Evolutionary conservation across 1,139 yeast species (phyloP), one percentile per base, ranked within the genome.

Genomic region (Kurtzmaniella quercitrusa): DNA sequence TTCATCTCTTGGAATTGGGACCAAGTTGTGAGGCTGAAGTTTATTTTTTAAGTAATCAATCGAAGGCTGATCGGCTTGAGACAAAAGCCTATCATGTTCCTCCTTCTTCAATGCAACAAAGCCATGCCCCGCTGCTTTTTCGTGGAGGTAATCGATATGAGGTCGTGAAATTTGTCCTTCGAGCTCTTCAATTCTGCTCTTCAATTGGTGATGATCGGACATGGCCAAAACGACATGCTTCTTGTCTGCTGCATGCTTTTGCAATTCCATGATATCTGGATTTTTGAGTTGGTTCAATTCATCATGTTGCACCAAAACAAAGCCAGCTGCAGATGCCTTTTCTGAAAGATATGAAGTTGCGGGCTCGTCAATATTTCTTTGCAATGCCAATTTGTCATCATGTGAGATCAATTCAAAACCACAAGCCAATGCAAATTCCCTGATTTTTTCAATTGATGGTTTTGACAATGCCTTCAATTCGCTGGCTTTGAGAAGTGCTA

Each of bases 381-480:
- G 9, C 18, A 42, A 30, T 20, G 32, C 9, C 9, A 15, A n/a
- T 12, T 21, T 36, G 4, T 36, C 38, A 4, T 16, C 21, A 5
- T 7, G 16, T 2, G 19, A 22, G 9, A 23, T 22, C n/a, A 22
- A 8, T 12, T 12, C 38, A 23, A 12, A 22, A 9, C 33, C 38
- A 3, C 19, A 5, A 5, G 19, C 16, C 12, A 16, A 4, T 1
- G 66, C 64, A 32, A 48, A 51, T 3, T 45, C 42, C 14, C 51
- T 48, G 23, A 65, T 45, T 17, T 51, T 54, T 9, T 56, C 59
- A 30, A 61, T 40, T 12, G 57, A 48, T n/a, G 68, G 68, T 6
- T 49, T 45, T 9, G 36, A 6, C 17, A 59, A 45, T 2, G 34
- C 43, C 2, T 55, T 42, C 35, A 52, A 53, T n/a, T 58, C 60